Conservation (phyloP, 1,284 basidiomycete genomes). For the Leccinum discolor region DNA sequence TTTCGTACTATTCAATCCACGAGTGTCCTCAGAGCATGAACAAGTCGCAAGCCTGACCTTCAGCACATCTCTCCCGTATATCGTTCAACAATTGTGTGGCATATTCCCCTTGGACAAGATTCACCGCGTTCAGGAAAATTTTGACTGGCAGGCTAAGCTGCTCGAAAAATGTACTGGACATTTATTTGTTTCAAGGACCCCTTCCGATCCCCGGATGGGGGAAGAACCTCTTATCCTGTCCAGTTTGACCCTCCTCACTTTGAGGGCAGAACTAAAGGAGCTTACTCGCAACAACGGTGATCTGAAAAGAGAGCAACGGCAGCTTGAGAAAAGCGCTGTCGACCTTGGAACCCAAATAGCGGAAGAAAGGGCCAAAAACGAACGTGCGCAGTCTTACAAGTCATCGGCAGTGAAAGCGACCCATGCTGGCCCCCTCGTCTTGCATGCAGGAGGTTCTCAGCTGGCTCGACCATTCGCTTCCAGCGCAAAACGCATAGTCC, state of each 20-base stretch:
- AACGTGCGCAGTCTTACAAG: conserved; percentile 4
- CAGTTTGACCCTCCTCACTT: conserved; percentile 45
- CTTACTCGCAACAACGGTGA: conserved; percentile 32
- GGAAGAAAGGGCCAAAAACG: not conserved
- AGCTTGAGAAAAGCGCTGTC: conserved; percentile 30
- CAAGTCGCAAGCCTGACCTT: conserved; percentile 43
- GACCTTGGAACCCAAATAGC: conserved; percentile 30
- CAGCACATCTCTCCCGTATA: conserved; percentile 34
- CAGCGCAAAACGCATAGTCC: no score
- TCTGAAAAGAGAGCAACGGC: conserved; percentile 33
- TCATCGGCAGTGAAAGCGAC: not conserved
- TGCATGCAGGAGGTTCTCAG: not conserved
- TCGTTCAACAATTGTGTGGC: conserved; percentile 43
- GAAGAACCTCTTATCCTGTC: conserved; percentile 43
- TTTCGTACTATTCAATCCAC: conserved; percentile 65
- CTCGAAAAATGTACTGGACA: conserved; percentile 57
- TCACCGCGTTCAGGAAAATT: conserved; percentile 34
- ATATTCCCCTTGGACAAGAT: conserved; percentile 47
- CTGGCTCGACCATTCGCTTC: not conserved
- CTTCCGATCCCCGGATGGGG: not conserved
- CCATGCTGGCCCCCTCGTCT: not conserved
- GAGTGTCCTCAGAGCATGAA: conserved; percentile 49
- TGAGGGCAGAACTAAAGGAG: conserved; percentile 43
- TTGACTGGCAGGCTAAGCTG: conserved; percentile 58
- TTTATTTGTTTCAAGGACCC: conserved; percentile 40